phyloP scores from a whole-genome alignment of 345 rosid species.

The Corchorus olitorius region DNA sequence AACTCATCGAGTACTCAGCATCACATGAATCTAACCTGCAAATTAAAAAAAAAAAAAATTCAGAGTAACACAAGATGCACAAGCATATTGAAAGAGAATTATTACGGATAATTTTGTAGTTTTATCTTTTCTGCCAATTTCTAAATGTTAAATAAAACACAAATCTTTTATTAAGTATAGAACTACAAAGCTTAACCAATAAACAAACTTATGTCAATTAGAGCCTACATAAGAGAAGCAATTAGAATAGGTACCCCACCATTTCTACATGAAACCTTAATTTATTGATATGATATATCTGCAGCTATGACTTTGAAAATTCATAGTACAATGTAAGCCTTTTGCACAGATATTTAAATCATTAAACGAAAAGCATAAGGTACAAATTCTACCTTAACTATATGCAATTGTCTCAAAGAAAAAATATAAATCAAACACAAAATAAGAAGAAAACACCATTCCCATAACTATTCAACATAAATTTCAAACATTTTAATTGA shows the following conservation, averaged over 20 bases:
- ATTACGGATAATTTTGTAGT: neutral
- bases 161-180: neutral
- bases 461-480: neutral
- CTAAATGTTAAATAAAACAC: neutral
- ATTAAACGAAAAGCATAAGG: neutral
- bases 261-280: neutral
- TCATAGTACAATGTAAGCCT: neutral
- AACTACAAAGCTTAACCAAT: neutral
- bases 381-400: neutral
- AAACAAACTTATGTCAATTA: neutral
- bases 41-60: constrained; percentile 29
- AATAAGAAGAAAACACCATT: neutral
- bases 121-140: neutral
- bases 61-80: constrained; percentile 1
- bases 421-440: neutral
- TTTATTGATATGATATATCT: neutral
- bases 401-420: neutral
- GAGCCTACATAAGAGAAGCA: neutral
- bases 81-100: neutral
- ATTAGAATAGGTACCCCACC: no score
- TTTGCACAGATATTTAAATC: neutral
- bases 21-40: constrained; percentile 79
- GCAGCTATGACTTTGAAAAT: neutral
- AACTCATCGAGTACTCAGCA: constrained; percentile 47
- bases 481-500: neutral